Base-by-base conservation (phyloP, 305 asterid species). In the Fraxinus albicans region DNA sequence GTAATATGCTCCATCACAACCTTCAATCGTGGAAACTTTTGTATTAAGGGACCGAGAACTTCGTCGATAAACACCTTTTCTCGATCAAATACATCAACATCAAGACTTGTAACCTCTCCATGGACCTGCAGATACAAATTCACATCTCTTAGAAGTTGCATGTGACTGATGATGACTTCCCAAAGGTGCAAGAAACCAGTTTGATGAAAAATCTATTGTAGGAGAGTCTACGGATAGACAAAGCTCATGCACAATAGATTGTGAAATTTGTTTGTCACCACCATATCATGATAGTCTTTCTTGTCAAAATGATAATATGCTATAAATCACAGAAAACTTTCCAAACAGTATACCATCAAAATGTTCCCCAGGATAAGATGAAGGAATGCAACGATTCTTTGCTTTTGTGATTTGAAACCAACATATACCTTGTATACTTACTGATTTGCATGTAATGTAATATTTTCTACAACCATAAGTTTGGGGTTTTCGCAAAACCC, bases 1-100 rank as follows among this genome's bases (percentile, higher is more conserved):
- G 99, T 95, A 81, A 95, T 87, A 88, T 95, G 99, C 89, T 95
- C 99, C 99, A 95, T 95, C 77, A 95, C 98, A 79, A 95, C 89
- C 91, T 95, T 95, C 87, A 95, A 79, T 72, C 47, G 84, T 50
- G 99, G 99, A 78, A 92, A 79, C 88, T 90, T 94, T 80, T 86
- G 90, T 47, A 94, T 86, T 76, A 95, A 88, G 63, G 97, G 99
- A 76, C 83, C 82, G 79, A 95, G 89, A 81, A 94, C 84, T 17
- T 93, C 91, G 47, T 92, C 95, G 84, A 95, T 93, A 85, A 93
- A 95, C 84, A 91, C 97, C 87, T 93, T 94, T 85, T 95, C 99
- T 36, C 98, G 95, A 87, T 95, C 98, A 83, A 95, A 95, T 79
- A 95, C 86, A 86, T 95, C 99, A 78, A 94, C 91, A 42, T 93